Base-by-base conservation (phyloP, 306 rosid species). In the Casuarina equisetifolia region DNA sequence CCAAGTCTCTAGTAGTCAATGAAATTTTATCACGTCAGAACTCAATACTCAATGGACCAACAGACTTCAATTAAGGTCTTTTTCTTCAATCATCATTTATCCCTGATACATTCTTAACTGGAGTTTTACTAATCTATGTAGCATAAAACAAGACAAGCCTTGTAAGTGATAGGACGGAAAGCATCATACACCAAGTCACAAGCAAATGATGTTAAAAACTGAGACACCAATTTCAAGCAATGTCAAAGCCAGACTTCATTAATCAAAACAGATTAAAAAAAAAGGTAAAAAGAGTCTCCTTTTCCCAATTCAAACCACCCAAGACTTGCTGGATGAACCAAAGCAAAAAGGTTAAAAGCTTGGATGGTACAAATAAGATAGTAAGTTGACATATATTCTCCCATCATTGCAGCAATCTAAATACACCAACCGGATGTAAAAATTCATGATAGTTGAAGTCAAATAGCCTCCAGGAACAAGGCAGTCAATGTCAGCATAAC, bases 361-460 rank as follows among this genome's bases (percentile, higher is more conserved):
- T 4, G 55, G 54, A 3, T 3, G 3, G 35, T 42, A 36, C 43
- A 38, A 48, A 9, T 53, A 54, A 73, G 63, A 9, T 73, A 42
- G 17, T 62, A 58, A 2, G 1, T 55, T 42, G 5, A 40, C 10
- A 25, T 39, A 17, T 73, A 50, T 15, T 73, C 48, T 25, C 61
- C 6, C 57, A 59, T 32, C 15, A 74, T n/a, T 48, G 35, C 17
- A 76, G 67, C 45, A 53, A 48, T 43, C 46, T 9, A 43, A 72
- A 48, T 55, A 43, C 74, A 80, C 84, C 81, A 86, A 95, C 99
- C 95, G 89, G 67, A 95, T 91, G 81, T 91, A 95, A 75, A 95
- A 95, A 85, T 92, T 92, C 97, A 92, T 95, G 6, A 92, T 92
- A 75, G 93, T 88, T 67, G 97, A 95, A 76, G 95, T 84, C 84